Conservation (phyloP, 768 basidiomycete genomes). For the Russula olivacea region DNA sequence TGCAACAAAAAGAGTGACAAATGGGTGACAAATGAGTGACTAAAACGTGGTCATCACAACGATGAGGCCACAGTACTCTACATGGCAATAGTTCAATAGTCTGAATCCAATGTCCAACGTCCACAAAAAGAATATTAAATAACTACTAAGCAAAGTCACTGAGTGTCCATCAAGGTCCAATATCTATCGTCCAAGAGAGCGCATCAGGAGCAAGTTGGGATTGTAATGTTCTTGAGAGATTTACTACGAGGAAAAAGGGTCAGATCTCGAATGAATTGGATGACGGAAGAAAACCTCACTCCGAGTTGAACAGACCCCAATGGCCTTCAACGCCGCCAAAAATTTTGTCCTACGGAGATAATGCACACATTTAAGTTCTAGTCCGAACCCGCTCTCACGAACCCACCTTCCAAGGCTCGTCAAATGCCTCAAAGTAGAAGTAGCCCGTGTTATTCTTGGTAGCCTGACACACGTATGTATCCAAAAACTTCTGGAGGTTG, state of each 20-base stretch:
- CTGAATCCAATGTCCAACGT: background rate
- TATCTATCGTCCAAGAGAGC: background rate
- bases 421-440: conserved; percentile 83
- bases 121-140: background rate
- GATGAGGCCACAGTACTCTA: background rate
- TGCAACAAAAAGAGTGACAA: conserved; percentile 13
- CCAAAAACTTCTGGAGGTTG: conserved; percentile 75
- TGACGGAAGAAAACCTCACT: conserved; percentile 36
- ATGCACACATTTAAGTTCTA: background rate
- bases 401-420: conserved; percentile 78
- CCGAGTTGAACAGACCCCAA: conserved; percentile 62
- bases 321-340: conserved; percentile 79
- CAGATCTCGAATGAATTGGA: background rate
- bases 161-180: background rate
- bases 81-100: no score
- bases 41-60: conserved; percentile 2
- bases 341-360: conserved; percentile 39
- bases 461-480: conserved; percentile 84
- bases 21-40: conserved; percentile 7
- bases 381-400: background rate
- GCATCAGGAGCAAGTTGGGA: conserved; percentile 48
- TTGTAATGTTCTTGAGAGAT: conserved; percentile 63
- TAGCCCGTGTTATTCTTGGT: conserved; percentile 77
- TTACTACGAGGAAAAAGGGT: conserved; percentile 40
- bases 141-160: background rate